Evolutionary conservation across 805 yeast species (phyloP).

Genomic region (Starmerella geochares): DNA sequence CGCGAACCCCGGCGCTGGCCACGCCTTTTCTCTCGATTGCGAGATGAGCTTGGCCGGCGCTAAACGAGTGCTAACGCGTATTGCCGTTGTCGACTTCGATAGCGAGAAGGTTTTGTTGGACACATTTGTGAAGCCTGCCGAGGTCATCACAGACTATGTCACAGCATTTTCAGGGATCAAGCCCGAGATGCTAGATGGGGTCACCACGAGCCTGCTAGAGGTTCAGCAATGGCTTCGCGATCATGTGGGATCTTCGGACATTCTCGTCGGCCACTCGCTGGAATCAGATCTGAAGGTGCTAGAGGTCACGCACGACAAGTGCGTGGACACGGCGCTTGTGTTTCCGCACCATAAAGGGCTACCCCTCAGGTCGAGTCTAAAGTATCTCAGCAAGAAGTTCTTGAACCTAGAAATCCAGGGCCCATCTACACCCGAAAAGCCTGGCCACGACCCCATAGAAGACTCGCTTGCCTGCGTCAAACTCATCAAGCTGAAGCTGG

Average conservation of each 20-base stretch:
- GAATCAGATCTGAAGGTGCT: slow-evolving; percentile 71
- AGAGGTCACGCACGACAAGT: slow-evolving; percentile 56
- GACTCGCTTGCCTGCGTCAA: slow-evolving; percentile 77
- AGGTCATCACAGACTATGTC: slow-evolving; percentile 64
- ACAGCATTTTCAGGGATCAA: slow-evolving; percentile 86
- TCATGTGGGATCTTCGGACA: slow-evolving; percentile 47
- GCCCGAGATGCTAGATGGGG: slow-evolving; percentile 49
- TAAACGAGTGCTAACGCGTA: slow-evolving; percentile 64
- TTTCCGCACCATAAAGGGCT: slow-evolving; percentile 73
- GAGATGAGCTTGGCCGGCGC: slow-evolving; percentile 69
- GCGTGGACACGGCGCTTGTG: slow-evolving; percentile 71
- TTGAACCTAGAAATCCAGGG: slow-evolving; percentile 54
- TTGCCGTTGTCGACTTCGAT: slow-evolving; percentile 51
- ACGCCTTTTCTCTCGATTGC: slow-evolving; percentile 77
- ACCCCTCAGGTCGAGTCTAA: slow-evolving; percentile 68
- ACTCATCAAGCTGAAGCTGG: slow-evolving; percentile 56
- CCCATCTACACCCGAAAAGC: slow-evolving; percentile 33
- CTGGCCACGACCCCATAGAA: slow-evolving; percentile 78
- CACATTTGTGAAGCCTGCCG: slow-evolving; percentile 66
- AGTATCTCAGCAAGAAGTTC: slow-evolving; percentile 51
- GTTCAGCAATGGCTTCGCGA: slow-evolving; percentile 49
- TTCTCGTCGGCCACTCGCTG: slow-evolving; percentile 79
- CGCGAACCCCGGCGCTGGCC: slow-evolving; percentile 4
- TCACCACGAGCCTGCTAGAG: slow-evolving; percentile 55
- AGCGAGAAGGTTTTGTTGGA: slow-evolving; percentile 53